A percentile compares a stretch with the other conserved stretches of the same genome.
These are phyloP conservation scores for Hanseniaspora vineae DNA, from an alignment of 805 yeast genomes.

Conservation along the genomic window DNA sequence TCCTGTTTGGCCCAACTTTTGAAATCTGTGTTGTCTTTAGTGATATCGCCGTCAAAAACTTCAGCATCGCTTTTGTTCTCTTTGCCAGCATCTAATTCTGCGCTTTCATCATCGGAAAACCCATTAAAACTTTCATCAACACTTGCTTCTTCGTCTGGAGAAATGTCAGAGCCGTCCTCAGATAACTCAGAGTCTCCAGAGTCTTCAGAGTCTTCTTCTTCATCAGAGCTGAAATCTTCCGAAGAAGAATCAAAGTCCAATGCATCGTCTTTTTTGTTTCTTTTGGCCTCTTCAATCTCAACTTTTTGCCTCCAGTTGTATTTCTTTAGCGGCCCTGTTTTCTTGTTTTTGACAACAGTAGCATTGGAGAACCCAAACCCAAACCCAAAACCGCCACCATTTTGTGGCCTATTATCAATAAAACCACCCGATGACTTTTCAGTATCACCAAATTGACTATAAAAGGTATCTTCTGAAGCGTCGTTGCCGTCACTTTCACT, in stretches of 20 bases:
- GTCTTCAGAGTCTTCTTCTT: conserved; percentile 15
- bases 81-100: conserved; percentile 16
- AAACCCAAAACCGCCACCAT: conserved; percentile 48
- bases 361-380: conserved; percentile 51
- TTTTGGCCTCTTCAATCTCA: conserved; percentile 33
- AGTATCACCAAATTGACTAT: conserved; percentile 15
- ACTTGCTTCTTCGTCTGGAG: conserved; percentile 7
- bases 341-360: conserved; percentile 1
- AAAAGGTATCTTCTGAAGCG: conserved; percentile 12
- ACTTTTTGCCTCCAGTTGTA: conserved; percentile 65
- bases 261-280: conserved; percentile 41
- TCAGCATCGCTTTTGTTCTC: conserved; percentile 23
- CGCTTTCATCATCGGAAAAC: conserved; percentile 9
- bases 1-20: conserved; percentile 81
- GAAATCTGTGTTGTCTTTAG: conserved; percentile 42
- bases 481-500: conserved; percentile 14
- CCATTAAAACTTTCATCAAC: conserved; percentile 14
- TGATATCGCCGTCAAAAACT: conserved; percentile 15
- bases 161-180: background rate
- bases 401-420: conserved; percentile 58
- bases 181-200: conserved; percentile 13
- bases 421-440: conserved; percentile 23
- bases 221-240: conserved; percentile 17
- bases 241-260: conserved; percentile 38
- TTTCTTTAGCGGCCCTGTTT: conserved; percentile 29